Evolutionary conservation across 495 filamentous ascomycete species (phyloP), one percentile per base, ranked within the genome.

Genomic region (Poronia punctata): DNA sequence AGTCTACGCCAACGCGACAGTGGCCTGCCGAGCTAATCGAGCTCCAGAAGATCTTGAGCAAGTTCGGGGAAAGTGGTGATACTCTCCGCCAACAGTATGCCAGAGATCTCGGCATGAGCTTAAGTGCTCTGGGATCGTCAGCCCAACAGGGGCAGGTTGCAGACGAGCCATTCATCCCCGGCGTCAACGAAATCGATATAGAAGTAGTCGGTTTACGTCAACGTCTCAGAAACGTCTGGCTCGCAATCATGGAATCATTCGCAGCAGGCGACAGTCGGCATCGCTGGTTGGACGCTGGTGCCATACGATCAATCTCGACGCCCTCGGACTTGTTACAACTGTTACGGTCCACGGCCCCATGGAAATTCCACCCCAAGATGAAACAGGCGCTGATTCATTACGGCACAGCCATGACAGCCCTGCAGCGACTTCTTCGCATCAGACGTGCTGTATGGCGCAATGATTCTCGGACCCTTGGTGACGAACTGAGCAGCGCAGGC

Each of bases 301-400:
- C 52, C 5, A 46, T 83, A 1, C 78, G 75, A 70, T 79, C 80
- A 11, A 57, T 55, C 14, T 52, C 68, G 3, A 76, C 72, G 0
- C 60, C 70, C 0, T 39, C 70, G 0, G 60, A 67, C 0, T 26
- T 83, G 3, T 63, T 86, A 20, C 62, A 72, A 34, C 64, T 69
- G 10, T 50, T 84, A 1, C 62, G 73, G 6, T 72, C 71, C 7
- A 64, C 41, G 0, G 54, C 50, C 0, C 22, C 35, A 0, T 17
- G 29, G 18, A 1, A 1, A 0, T 68, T 78, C 34, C 67, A 67
- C 10, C 11, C 24, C 0, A 30, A 50, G 23, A 70, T 79, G 63
- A 71, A 66, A 32, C 48, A 68, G 29, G 53, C 44, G 0, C 46
- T 80, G 0, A 48, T 76, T 2, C 7, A 29, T 0, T 71, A 74